Conservation (phyloP, 371 early-diverging fungal genomes). For the Apophysomyces ossiformis region DNA sequence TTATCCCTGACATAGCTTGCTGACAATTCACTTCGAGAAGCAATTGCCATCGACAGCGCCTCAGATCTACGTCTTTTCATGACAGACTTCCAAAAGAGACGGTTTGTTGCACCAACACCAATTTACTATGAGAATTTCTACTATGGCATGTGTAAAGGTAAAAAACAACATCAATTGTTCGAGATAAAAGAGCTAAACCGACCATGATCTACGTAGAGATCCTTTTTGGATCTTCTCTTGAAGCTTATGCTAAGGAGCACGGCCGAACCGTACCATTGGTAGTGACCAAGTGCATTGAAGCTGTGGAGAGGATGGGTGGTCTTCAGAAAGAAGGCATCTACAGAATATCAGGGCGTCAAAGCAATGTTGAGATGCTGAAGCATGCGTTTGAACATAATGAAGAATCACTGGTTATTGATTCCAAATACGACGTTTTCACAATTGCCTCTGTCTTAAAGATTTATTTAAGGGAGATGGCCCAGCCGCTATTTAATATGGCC, state of each 20-base stretch:
- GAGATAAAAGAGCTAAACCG: neutral
- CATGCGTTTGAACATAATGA: conserved; percentile 61
- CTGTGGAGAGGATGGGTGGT: conserved; percentile 66
- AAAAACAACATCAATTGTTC: neutral
- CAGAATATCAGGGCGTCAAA: conserved; percentile 68
- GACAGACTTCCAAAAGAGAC: conserved; percentile 45
- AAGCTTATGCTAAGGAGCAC: conserved; percentile 49
- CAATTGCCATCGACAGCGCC: conserved; percentile 32
- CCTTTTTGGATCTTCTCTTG: conserved; percentile 62
- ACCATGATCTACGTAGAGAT: conserved; percentile 35
- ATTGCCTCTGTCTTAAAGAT: conserved; percentile 68
- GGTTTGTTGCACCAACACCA: conserved; percentile 44
- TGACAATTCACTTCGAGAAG: conserved; percentile 22
- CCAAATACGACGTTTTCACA: conserved; percentile 57
- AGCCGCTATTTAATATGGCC: conserved; percentile 62
- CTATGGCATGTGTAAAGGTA: conserved; percentile 44
- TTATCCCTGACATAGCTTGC: conserved; percentile 21
- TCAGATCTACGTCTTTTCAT: conserved; percentile 36
- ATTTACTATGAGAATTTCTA: conserved; percentile 58
- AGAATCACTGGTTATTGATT: conserved; percentile 43
- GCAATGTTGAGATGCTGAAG: conserved; percentile 58
- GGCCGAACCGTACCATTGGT: conserved; percentile 57
- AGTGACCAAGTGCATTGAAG: conserved; percentile 58
- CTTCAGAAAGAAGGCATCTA: conserved; percentile 74
- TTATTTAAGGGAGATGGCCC: conserved; percentile 66